A percentile compares a stretch with the other conserved stretches of the same genome.
Evolutionary conservation across 768 basidiomycete species (phyloP).

Genomic region (Pleurotus cornucopiae): DNA sequence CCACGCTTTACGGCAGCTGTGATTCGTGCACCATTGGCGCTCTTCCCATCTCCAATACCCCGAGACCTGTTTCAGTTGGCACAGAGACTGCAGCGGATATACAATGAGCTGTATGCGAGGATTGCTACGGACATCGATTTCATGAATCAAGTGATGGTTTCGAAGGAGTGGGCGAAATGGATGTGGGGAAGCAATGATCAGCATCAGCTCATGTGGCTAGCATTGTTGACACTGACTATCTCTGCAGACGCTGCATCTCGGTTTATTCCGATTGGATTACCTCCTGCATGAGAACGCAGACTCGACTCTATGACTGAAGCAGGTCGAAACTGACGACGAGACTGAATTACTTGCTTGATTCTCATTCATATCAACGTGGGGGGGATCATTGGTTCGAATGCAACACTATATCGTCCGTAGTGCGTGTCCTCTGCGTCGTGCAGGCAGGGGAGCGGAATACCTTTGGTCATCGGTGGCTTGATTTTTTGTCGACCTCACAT

Average conservation of each 20-base stretch:
- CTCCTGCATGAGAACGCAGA: slow-evolving; percentile 58
- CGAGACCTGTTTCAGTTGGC: slow-evolving; percentile 64
- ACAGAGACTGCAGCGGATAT: slow-evolving; percentile 62
- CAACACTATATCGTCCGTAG: slow-evolving; percentile 85
- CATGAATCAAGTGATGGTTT: slow-evolving; percentile 81
- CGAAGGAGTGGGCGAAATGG: slow-evolving; percentile 73
- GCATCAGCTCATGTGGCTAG: neutral
- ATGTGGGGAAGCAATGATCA: slow-evolving; percentile 66
- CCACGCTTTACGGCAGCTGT: slow-evolving; percentile 46
- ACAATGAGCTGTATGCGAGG: slow-evolving; percentile 83
- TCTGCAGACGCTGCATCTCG: slow-evolving; percentile 76
- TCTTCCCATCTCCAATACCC: slow-evolving; percentile 88
- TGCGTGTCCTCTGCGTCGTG: slow-evolving; percentile 77
- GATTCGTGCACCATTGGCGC: slow-evolving; percentile 85
- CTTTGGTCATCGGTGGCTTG: slow-evolving; percentile 88
- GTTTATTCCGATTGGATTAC: slow-evolving; percentile 94
- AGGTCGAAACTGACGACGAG: slow-evolving; percentile 33
- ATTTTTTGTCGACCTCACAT: slow-evolving; percentile 35
- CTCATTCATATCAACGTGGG: too few relatives aligned
- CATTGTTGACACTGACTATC: neutral
- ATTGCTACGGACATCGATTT: slow-evolving; percentile 78
- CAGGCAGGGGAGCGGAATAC: slow-evolving; percentile 88
- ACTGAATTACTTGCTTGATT: too few relatives aligned
- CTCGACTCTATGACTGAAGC: slow-evolving; percentile 56
- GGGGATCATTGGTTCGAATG: slow-evolving; percentile 57